Evolutionary conservation across 2,329 filamentous ascomycete species (phyloP), one percentile per base, ranked within the genome.

Genomic region (Ophiocordyceps sinensis): DNA sequence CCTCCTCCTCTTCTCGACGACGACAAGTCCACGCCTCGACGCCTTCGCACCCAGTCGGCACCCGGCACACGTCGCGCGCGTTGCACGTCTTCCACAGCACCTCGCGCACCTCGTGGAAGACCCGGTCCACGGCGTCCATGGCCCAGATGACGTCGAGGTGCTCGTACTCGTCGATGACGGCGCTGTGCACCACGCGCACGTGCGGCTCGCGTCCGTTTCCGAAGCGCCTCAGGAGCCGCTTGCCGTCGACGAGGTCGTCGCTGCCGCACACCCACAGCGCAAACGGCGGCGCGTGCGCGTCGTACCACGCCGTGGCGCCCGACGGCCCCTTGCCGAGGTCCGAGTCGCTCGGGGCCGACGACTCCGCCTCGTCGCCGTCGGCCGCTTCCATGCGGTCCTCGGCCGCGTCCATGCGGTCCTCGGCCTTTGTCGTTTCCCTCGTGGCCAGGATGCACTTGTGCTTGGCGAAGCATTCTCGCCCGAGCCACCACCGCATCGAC

Each of bases 101-200:
- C 52, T 89, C 80, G 28, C 78, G 73, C 0, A 95, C 66, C 62
- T 94, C 88, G 43, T 67, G 70, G 5, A 88, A 91, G 1, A 95
- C 84, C 57, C 89, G 75, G 38, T 89, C 79, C 14, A 87, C 76
- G 0, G 79, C 77, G 54, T 95, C 87, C 69, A 95, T 85, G 0
- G 88, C 87, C 89, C 89, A 95, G 31, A 96, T 77, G 2, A 95
- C 85, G 61, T 95, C 89, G 5, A 96, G 70, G 61, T 96, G 89
- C 63, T 95, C 89, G 57, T 94, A 94, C 37, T 82, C 85, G 3
- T 85, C 77, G 36, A 95, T 82, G 19, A 93, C 67, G 55, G 85
- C 93, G 47, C 74, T 73, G 61, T 94, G 84, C 5, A 94, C 84
- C 5, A 95, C 64, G 32, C 73, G 67, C 9, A 93, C 85, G 53